Base-by-base conservation (phyloP, 345 rosid genomes). In the Geranium brycei region DNA sequence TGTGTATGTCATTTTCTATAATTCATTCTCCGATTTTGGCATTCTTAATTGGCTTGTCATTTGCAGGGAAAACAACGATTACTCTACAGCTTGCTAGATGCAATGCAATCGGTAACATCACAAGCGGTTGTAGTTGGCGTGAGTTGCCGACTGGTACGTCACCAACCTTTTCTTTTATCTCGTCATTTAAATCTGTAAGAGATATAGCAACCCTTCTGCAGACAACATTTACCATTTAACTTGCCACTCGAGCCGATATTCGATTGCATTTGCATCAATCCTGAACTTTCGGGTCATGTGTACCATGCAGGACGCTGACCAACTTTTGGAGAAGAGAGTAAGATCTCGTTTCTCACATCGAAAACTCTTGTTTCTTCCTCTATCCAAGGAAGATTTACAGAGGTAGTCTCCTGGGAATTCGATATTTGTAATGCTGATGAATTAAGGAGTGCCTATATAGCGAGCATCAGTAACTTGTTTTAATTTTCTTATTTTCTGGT, bases 311-410 rank as follows among this genome's bases (percentile, higher is more conserved):
- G 97, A 90, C 75, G 99, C 89, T 65, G 98, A 92, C 69, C 96
- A 92, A 72, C 91, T 92, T 76, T 75, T 92, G 78, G 97, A 92
- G 70, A 92, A 92, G 77, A 78, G 98, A 79, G 97, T 87, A 68
- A 86, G 95, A 72, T 92, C 98, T 57, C 95, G 97, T 64, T 87
- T 92, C 77, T 89, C 98, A 51, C 95, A 90, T 70, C 81, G 95
- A 65, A 87, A 86, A 72, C 70, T 87, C 1, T 61, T 90, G 73
- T 93, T 90, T 85, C 88, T 86, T 74, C 87, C 96, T 67, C 91
- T 89, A 51, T 81, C 91, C 2, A 77, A 67, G 71, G 88, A 86
- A 76, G 90, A 88, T 58, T 38, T 85, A 62, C 82, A 80, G 62
- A 80, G 88, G 99, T 87, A 71, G 59, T 41, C 73, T 59, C 63